Evolutionary conservation across 1,284 basidiomycete genomes (phyloP).

Genomic region (Tremellales sp.): DNA sequence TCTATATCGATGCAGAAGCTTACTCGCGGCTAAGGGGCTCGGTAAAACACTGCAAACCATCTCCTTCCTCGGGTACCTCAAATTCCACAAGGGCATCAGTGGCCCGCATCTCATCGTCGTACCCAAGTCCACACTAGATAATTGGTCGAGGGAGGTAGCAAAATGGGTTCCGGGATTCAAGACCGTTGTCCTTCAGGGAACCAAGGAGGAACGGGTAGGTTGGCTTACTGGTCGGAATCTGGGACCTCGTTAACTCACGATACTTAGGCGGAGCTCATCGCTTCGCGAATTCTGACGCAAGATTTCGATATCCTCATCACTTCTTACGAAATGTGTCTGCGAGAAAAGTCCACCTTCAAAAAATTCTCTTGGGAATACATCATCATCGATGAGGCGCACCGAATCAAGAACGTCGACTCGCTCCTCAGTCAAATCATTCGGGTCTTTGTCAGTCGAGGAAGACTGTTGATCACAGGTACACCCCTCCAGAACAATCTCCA

Average conservation of each 20-base stretch:
- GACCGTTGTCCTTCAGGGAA: conserved; percentile 75
- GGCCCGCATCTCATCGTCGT: conserved; percentile 95
- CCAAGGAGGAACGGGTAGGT: conserved; percentile 77
- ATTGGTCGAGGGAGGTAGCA: conserved; percentile 91
- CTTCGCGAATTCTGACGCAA: conserved; percentile 72
- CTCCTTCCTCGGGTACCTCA: conserved; percentile 93
- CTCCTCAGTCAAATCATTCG: conserved; percentile 94
- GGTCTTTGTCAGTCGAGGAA: conserved; percentile 79
- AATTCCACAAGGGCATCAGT: conserved; percentile 68
- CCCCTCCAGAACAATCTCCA: conserved; percentile 97
- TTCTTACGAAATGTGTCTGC: conserved; percentile 95
- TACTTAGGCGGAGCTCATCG: conserved; percentile 64
- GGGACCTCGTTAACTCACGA: conserved; percentile 2
- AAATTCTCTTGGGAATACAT: conserved; percentile 99
- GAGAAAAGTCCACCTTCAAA: conserved; percentile 86
- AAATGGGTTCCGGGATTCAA: conserved; percentile 90
- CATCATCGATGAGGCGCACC: conserved; percentile 97
- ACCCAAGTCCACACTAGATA: conserved; percentile 95
- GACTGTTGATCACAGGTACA: conserved; percentile 93
- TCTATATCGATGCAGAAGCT: conserved; percentile 24
- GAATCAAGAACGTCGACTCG: conserved; percentile 99
- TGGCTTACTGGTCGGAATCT: neutral
- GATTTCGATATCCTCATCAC: conserved; percentile 95
- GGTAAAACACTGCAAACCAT: conserved; percentile 99
- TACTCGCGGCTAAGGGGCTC: conserved; percentile 66